Percentiles rank a stretch among this genome's conserved stretches.
phyloP scores from a whole-genome alignment of 768 basidiomycete genomes.

The Russula virescens region DNA sequence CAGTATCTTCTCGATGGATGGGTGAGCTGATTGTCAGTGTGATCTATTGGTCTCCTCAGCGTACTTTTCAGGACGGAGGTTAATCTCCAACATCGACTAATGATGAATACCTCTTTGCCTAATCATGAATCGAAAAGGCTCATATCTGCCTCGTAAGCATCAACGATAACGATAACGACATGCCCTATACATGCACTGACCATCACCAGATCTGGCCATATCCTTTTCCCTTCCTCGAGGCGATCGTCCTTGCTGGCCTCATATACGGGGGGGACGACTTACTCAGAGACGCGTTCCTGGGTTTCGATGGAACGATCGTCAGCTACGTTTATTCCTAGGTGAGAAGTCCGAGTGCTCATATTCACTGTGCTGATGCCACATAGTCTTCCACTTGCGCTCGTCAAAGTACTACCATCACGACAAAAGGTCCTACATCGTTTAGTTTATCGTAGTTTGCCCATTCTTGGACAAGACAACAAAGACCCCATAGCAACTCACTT shows the following conservation, averaged over 20 bases:
- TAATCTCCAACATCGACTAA: conserved; percentile 7
- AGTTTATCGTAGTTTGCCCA: conserved; percentile 10
- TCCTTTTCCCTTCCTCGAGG: conserved; percentile 39
- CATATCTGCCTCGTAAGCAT: conserved; percentile 14
- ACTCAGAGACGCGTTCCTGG: conserved; percentile 45
- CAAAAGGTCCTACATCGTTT: conserved; percentile 22
- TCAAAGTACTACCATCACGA: conserved; percentile 13
- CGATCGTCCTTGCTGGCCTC: background rate
- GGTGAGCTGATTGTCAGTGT: conserved; percentile 25
- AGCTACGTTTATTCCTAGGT: conserved; percentile 49
- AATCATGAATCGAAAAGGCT: background rate
- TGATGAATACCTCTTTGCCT: background rate
- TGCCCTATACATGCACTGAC: conserved; percentile 14
- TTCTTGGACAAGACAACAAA: background rate
- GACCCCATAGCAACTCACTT: background rate
- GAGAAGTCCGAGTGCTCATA: background rate
- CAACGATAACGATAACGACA: background rate
- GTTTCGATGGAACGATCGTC: conserved; percentile 32
- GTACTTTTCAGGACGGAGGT: conserved; percentile 1
- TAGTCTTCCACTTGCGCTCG: conserved; percentile 21
- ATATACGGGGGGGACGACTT: conserved; percentile 29
- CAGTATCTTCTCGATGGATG: conserved; percentile 35
- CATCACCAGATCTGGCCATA: conserved; percentile 49
- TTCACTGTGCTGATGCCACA: background rate
- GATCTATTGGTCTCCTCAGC: background rate